Evolutionary conservation across 225 moss, liverwort and hornwort species (phyloP), one percentile per base, ranked within the genome.

Genomic region (Marchantia paleacea): DNA sequence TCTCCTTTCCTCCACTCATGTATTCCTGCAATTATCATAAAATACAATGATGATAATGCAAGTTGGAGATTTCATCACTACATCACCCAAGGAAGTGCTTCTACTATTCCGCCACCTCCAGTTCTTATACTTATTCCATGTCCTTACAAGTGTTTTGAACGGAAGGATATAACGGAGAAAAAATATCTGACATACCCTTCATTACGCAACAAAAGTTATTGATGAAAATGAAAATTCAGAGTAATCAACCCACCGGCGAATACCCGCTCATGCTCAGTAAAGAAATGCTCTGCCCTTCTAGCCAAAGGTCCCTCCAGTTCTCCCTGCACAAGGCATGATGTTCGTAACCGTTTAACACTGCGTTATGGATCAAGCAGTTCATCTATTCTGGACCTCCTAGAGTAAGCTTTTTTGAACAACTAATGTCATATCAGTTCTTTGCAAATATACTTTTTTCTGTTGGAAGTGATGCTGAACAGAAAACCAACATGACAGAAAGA

Each of bases 1-100:
- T 99, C 86, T 81, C 95, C 95, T 53, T 70, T 68, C 15, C 85
- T 90, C 97, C 97, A 99, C 75, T 93, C 91, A 79, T 91, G 84
- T 72, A 92, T 79, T 60, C 99, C 99, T 99, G 91, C 63, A 77
- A 0, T 51, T 10, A 18, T 51, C 50, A 72, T n/a, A 51, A 48
- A 10, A 22, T 24, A 39, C 39, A 5, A 39, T 39, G 39, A 39
- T 39, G 39, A 39, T 39, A 5, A 39, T 39, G 39, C 39, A 39
- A 39, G 39, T 39, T 39, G 5, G 39, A 39, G 5, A 39, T 39
- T 5, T 39, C 39, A 39, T 39, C 39, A 39, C 2, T 39, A 39
- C 5, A 2, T 39, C 39, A 39, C 39, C 39, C 39, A 39, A 39
- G 39, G 5, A 39, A 39, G 39, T 2, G 39, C 39, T 39, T 39